Base-by-base conservation (phyloP, 2,329 filamentous ascomycete genomes). In the Ceratocystis eucalypticola region DNA sequence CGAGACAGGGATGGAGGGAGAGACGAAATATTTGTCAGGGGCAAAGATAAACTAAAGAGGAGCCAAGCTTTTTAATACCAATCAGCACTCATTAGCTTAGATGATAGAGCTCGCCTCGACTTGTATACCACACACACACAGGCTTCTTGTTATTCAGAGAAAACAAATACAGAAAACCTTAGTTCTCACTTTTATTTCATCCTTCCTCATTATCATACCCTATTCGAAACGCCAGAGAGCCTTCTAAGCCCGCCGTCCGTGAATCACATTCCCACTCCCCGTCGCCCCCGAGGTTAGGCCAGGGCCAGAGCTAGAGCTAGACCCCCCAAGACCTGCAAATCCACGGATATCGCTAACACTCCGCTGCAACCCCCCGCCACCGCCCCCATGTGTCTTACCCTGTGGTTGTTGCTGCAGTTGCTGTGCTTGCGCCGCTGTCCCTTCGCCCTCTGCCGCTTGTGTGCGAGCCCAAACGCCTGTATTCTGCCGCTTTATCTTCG, bases 401-500 rank as follows among this genome's bases (percentile, higher is more conserved):
- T 44, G 33, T 15, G 20, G 20, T 33, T 41, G 30, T 28, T 62
- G 59, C 3, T 62, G 8, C 25, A 7, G 33, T 22, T 62, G 59
- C 25, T 45, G 59, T 25, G 17, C 44, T 25, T 25, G 10, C 45
- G 17, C 61, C 22, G 33, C 37, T 25, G 48, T 8, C 10, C 10
- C 61, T 10, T 17, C 28, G 17, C 44, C n/a, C 15, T 63, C 46
- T 45, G 61, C 61, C 5, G 20, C 33, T 25, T 65, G 64, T 4
- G 55, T 30, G n/a, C 64, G 64, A 20, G 64, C 57, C 64, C 64
- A 65, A n/a, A 53, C 45, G 2, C 30, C 57, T 30, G 64, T 61
- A 45, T 55, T 65, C 4, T 61, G 55, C 20, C 57, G 57, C 53
- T 65, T 65, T 2, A 65, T 20, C 30, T 65, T 65, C 0, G 64